These are phyloP conservation scores for Talaromyces albobiverticillius DNA, from an alignment of 2,329 filamentous ascomycete species.

Conservation along the genomic window DNA sequence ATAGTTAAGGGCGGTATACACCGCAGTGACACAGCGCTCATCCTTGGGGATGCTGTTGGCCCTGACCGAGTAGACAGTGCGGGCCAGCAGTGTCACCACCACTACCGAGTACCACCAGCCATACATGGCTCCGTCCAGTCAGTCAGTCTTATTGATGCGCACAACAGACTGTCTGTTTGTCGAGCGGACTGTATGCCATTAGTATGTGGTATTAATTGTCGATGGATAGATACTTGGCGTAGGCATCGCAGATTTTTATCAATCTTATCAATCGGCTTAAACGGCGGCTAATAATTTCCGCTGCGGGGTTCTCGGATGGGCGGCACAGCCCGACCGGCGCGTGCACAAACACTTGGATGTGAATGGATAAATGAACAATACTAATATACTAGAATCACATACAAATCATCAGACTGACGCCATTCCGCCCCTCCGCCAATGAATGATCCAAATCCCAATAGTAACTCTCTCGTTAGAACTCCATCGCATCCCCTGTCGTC, in stretches of 20 bases:
- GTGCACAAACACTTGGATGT: background rate
- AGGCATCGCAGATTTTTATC: too few species aligned
- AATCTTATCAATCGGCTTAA: conserved; percentile 10
- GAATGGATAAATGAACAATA: background rate
- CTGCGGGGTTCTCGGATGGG: background rate
- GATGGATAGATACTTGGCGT: too few species aligned
- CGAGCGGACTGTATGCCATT: too few species aligned
- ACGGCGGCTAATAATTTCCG: background rate
- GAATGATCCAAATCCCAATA: too few species aligned
- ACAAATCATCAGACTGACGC: background rate
- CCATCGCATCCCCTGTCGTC: conserved; percentile 55
- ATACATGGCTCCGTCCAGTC: background rate
- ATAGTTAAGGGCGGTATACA: conserved; percentile 31
- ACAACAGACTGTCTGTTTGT: background rate
- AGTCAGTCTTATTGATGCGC: background rate
- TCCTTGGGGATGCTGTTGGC: conserved; percentile 2
- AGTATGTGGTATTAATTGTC: too few species aligned
- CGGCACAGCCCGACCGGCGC: background rate
- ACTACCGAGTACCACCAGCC: background rate
- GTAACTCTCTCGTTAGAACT: conserved; percentile 52
- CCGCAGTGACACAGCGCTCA: conserved; percentile 32
- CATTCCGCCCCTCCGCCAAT: background rate
- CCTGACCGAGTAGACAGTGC: background rate
- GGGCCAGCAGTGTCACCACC: background rate
- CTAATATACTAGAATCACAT: background rate